These are phyloP conservation scores for Alnus glutinosa DNA, from an alignment of 306 rosid species.

Conservation along the genomic window DNA sequence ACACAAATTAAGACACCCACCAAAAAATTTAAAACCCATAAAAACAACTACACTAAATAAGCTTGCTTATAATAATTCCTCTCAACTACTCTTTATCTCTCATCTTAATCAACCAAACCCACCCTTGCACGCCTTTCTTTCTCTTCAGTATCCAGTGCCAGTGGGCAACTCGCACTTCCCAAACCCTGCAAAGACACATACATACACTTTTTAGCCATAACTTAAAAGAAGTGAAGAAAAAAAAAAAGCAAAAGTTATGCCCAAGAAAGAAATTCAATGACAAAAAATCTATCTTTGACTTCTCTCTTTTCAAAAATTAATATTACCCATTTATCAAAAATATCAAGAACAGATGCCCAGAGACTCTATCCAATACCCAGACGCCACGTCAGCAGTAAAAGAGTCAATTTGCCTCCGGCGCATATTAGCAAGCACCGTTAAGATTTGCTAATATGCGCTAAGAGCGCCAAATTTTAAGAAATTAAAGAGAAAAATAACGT, in stretches of 20 bases:
- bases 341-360: too few species aligned
- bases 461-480: neutral
- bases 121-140: neutral
- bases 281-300: neutral
- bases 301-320: too few species aligned
- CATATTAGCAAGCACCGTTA: too few species aligned
- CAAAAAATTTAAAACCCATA: neutral
- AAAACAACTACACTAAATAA: neutral
- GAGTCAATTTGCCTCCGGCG: too few species aligned
- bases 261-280: too few species aligned
- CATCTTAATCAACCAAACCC: slow-evolving; percentile 19
- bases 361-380: neutral
- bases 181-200: slow-evolving; percentile 49
- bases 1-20: neutral
- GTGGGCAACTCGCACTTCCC: slow-evolving; percentile 81
- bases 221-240: too few species aligned
- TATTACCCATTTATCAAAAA: too few species aligned
- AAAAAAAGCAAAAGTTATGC: neutral
- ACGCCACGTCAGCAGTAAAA: slow-evolving; percentile 22
- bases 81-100: neutral
- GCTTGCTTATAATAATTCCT: neutral
- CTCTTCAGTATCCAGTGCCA: slow-evolving; percentile 58
- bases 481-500: neutral
- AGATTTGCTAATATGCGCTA: slow-evolving; percentile 10
- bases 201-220: neutral